Conservation (phyloP, 306 rosid genomes). For the Pterocarpus santalinus region DNA sequence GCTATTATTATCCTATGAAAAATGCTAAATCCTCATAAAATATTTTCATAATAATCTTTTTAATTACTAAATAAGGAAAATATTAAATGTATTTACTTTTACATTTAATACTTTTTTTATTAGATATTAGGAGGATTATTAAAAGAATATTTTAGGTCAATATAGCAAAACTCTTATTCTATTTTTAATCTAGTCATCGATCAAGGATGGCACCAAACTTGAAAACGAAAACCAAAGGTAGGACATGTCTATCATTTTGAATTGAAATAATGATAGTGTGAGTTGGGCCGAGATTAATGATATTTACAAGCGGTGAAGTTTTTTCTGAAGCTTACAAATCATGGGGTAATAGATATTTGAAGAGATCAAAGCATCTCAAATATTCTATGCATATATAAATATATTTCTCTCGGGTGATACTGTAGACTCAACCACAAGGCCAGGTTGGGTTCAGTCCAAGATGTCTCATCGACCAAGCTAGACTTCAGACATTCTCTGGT, state of each 20-base stretch:
- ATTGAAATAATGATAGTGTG: not conserved
- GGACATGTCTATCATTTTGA: not conserved
- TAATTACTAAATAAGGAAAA: too few species aligned
- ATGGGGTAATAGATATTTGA: not conserved
- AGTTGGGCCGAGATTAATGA: not conserved
- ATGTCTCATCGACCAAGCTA: not conserved
- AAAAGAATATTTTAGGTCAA: too few species aligned
- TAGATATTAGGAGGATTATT: too few species aligned
- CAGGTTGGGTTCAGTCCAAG: not conserved
- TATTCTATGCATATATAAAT: not conserved
- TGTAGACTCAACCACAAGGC: not conserved
- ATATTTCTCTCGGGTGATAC: not conserved
- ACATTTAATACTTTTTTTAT: too few species aligned
- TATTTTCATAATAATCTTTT: too few species aligned
- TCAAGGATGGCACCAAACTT: not conserved
- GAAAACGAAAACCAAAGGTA: not conserved
- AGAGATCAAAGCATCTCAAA: not conserved
- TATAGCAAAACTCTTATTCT: too few species aligned
- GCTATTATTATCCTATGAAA: too few species aligned
- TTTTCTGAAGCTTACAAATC: not conserved
- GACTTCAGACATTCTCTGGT: conserved; percentile 32
- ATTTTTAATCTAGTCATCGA: too few species aligned
- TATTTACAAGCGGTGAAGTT: conserved; percentile 29
- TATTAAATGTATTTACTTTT: too few species aligned
- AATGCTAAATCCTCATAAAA: too few species aligned